Conservation (phyloP, 495 filamentous ascomycete species). For the Articulospora tetracladia region DNA sequence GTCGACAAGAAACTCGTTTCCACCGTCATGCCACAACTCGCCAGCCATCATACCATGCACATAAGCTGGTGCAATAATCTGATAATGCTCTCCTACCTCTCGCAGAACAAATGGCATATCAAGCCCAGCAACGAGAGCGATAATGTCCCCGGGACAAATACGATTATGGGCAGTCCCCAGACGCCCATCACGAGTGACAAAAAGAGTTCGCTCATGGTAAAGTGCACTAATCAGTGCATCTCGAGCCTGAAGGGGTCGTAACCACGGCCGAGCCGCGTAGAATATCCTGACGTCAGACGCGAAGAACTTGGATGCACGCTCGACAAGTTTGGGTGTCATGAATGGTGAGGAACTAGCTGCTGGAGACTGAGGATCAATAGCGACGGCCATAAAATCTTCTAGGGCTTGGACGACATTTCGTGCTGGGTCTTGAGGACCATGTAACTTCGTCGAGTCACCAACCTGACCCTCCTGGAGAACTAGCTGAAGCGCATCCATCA, state of each 20-base stretch:
- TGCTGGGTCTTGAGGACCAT: background rate
- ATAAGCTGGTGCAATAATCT: conserved; percentile 3
- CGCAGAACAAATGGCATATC: conserved; percentile 4
- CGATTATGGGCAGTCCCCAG: background rate
- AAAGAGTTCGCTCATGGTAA: background rate
- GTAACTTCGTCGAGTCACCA: background rate
- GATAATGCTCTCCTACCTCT: background rate
- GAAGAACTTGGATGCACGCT: background rate
- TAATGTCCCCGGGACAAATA: background rate
- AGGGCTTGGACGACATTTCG: background rate
- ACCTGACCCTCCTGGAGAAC: background rate
- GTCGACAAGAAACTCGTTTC: background rate
- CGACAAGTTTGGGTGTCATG: background rate
- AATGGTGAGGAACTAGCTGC: background rate
- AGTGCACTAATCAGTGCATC: background rate
- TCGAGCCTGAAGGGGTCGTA: background rate
- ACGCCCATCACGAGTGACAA: background rate
- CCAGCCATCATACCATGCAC: conserved; percentile 11
- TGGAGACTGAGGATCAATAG: background rate
- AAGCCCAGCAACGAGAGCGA: conserved; percentile 2
- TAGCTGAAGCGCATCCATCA: background rate
- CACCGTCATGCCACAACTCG: background rate
- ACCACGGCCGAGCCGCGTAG: background rate
- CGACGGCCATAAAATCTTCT: background rate
- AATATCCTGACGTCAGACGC: background rate